Evolutionary conservation across 805 yeast species (phyloP), one percentile per base, ranked within the genome.

Genomic region (Yarrowia sp.): DNA sequence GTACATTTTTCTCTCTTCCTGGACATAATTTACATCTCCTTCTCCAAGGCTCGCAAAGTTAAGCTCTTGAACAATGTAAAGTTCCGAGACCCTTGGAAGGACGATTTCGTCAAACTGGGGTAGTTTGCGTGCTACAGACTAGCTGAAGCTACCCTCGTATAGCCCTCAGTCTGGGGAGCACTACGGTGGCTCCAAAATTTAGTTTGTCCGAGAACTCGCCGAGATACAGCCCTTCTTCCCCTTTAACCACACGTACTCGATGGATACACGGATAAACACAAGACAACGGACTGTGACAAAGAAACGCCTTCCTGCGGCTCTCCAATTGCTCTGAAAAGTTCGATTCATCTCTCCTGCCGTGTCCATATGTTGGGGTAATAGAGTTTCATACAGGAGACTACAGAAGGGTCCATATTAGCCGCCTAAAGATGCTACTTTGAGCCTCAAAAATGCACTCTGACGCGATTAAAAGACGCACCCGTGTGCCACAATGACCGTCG

Each of bases 361-460:
- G 5, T 16, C 7, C 7, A 48, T 22, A 48, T 48, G 52, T 48
- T 48, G 52, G 52, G 52, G n/a, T 26, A 48, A 26, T 48, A 48
- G 52, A 48, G 38, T 48, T 48, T 48, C 52, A 48, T 48, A 26
- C 36, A 26, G 7, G 36, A 26, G 16, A 26, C 52, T 48, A 48
- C 52, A 48, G 36, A 48, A 48, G 52, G 36, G 52, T 48, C 50
- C n/a, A 15, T 26, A 22, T 22, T 48, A 48, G 52, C 52, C 32
- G 52, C 16, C 11, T 8, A 12, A 8, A 7, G 36, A 7, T 5
- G 15, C 36, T 8, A 26, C 12, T 48, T 48, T 38, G 12, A 26
- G 36, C 16, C 16, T 7, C 16, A 15, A 14, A 26, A 26, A 14
- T 2, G 8, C 11, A 4, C 52, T 10, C 1, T 5, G 8, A 48